These are phyloP conservation scores for Xerocomellus chrysenteron DNA, from an alignment of 768 basidiomycete genomes.

Conservation along the genomic window DNA sequence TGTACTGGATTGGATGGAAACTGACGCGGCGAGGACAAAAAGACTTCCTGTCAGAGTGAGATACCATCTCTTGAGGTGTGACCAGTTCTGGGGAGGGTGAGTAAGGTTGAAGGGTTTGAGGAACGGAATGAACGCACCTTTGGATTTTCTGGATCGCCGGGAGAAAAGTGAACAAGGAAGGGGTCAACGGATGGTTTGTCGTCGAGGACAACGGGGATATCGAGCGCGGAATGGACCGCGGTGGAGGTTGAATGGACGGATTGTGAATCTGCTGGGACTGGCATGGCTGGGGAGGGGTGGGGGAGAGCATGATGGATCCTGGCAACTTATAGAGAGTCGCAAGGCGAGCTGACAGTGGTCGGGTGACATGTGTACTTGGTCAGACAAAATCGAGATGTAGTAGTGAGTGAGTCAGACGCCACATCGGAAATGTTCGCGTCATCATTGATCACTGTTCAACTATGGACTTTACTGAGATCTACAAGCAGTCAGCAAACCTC, in stretches of 20 bases:
- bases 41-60: slow-evolving; percentile 48
- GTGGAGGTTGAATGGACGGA: slow-evolving; percentile 15
- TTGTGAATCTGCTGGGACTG: slow-evolving; percentile 10
- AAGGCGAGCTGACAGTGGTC: slow-evolving; percentile 10
- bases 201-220: slow-evolving; percentile 5
- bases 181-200: slow-evolving; percentile 24
- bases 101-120: neutral
- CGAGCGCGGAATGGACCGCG: slow-evolving; percentile 11
- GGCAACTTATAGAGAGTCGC: slow-evolving; percentile 13
- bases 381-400: no score
- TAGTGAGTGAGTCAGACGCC: neutral
- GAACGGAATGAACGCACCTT: slow-evolving; percentile 33
- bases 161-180: slow-evolving; percentile 31
- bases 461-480: slow-evolving; percentile 89
- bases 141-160: slow-evolving; percentile 46
- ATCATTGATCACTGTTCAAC: neutral
- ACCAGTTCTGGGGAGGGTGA: slow-evolving; percentile 46
- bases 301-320: neutral
- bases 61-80: slow-evolving; percentile 45
- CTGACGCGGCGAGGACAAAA: slow-evolving; percentile 56
- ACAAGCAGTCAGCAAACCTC: slow-evolving; percentile 68
- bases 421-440: neutral
- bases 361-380: slow-evolving; percentile 9
- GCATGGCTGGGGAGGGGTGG: slow-evolving; percentile 1
- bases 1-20: neutral